Evolutionary conservation across 202 grass and related monocot genomes (phyloP), one percentile per base, ranked within the genome.

Genomic region (Zizania palustris): DNA sequence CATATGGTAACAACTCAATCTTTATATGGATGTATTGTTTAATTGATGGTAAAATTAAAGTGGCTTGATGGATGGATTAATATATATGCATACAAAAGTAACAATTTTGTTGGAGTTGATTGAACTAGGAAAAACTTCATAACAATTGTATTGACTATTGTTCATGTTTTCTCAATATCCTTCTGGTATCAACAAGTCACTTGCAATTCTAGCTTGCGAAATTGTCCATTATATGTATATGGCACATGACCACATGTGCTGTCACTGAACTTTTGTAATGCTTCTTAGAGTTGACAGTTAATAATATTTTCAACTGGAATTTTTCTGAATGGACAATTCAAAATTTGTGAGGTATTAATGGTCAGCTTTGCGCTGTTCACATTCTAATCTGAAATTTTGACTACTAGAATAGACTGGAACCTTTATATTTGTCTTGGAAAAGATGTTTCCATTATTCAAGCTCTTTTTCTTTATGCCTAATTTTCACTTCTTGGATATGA

Each of bases 11-110:
- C 34, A 72, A 45, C 22, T 55, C 7, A 55, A 3, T 55, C 7
- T 68, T 64, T 76, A 3, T 78, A 39, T 77, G 37, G 51, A 14
- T 74, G 20, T 57, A 58, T 37, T 66, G 8, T 73, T 20, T 39
- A 18, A 66, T 54, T 19, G 20, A 20, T 42, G 16, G 80, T 80
- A 7, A 45, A 73, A 1, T 34, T 33, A 59, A 60, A 65, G 43
- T 80, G 35, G 43, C n/a, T 60, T 16, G 35, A 36, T 78, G 50
- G 68, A 53, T 79, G 33, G 5, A 44, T 37, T 38, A 45, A 51
- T 49, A 60, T 70, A 7, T 78, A 59, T 59, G 65, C 11, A 69
- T 62, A 16, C 7, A 55, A 55, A 51, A 4, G 16, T n/a, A 54
- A 8, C n/a, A 22, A 50, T 2, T 18, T 41, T 10, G 14, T 5